Evolutionary conservation across 192 early-diverging fungal species (phyloP), one percentile per base, ranked within the genome.

Genomic region (Obelidium mucronatum): DNA sequence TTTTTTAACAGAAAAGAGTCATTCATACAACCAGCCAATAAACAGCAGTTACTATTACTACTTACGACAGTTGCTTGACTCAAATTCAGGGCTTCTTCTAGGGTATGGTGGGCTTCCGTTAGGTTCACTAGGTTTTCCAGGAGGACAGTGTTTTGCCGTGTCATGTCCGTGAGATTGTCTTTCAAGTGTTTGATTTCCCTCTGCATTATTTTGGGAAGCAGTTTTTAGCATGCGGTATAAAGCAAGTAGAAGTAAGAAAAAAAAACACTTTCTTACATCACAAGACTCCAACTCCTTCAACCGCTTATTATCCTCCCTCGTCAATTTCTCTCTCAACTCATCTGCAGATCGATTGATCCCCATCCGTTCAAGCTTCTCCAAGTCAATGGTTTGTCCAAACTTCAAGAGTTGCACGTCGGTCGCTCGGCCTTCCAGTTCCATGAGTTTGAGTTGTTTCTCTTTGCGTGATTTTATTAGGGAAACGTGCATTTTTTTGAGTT

Each of bases 381-480:
- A 75, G 71, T 90, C 89, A 33, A 90, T 84, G 17, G 83, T 86
- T 64, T 86, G 81, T 3, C 89, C 89, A 77, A 90, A 90, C 73
- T 90, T 90, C 39, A 90, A 84, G 87, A 89, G 90, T 75, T 90
- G 89, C 11, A 90, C 89, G 67, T 90, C 88, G 6, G 54, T 61
- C 34, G 86, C 82, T 2, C 83, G 81, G 6, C 66, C 81, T 30
- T 83, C 82, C 15, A 90, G 77, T 19, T 88, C 89, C 33, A 78
- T 79, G 26, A 89, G 78, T 84, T 84, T 88, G 11, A 63, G 40
- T 40, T 85, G 83, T 73, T 91, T 91, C 68, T 90, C 89, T 76
- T 89, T 88, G 48, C 82, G 76, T 39, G 77, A 81, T 63, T 87
- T 88, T 63, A 87, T 76, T 26, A 91, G 71, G 19, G 67, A 77